Evolutionary conservation across 805 yeast genomes (phyloP), one percentile per base, ranked within the genome.

Genomic region (Saturnispora hagleri): DNA sequence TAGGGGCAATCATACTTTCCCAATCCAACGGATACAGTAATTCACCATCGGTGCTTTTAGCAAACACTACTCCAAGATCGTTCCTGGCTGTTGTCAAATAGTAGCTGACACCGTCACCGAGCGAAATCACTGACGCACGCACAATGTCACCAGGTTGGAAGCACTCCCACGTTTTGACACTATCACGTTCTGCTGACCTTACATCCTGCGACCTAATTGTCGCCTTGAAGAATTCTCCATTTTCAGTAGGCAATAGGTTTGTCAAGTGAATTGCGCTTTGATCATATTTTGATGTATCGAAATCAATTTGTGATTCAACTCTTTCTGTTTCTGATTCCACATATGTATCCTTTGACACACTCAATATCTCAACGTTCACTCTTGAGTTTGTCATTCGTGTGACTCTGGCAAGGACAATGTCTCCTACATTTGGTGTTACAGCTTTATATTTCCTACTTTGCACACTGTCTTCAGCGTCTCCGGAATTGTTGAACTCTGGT

Each of bases 21-120:
- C 98, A 93, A 68, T 93, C 98, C 43, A 89, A 69, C 2, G 99
- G 95, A 59, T 82, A 84, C 88, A 93, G 80, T 51, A 81, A 68
- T 36, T 79, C 81, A 10, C 76, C 72, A 3, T 81, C 81, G 55
- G 76, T 79, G 43, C 84, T 77, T 55, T 76, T 80, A 5, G 98
- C 97, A 66, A 90, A 86, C 1, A 93, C 83, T 4, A 93, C 99
- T 3, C 99, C 99, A 40, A 91, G 71, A 61, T 91, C 96, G 65
- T 91, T 89, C 56, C 84, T 74, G 2, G 97, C 95, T 0, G 99
- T 93, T 6, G 89, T 78, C 56, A 93, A 71, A 65, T 90, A 93
- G 64, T 90, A 93, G 64, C 88, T 87, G 18, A 85, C 75, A 8
- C 98, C 98, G 67, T 93, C 99, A 51, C 99, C 99, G 34, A 93